phyloP scores from a whole-genome alignment of 1,284 basidiomycete species.

The Exobasidium rhododendri region DNA sequence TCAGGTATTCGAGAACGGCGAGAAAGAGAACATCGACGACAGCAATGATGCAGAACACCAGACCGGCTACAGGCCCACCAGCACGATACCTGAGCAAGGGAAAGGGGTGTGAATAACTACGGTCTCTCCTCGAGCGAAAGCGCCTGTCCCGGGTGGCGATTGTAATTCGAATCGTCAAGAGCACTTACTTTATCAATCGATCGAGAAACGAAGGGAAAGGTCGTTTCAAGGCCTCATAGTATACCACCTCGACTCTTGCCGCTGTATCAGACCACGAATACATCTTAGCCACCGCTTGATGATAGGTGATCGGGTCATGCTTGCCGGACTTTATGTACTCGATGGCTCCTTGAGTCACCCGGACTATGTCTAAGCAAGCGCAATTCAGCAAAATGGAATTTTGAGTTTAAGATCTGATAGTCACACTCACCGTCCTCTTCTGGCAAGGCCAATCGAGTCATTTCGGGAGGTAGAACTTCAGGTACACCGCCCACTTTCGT shows the following conservation, averaged over 20 bases:
- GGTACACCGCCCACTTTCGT: slow-evolving; percentile 93
- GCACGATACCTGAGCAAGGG: slow-evolving; percentile 63
- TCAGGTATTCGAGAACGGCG: slow-evolving; percentile 70
- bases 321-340: slow-evolving; percentile 65
- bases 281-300: slow-evolving; percentile 72
- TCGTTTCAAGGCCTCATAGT: slow-evolving; percentile 65
- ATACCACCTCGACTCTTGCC: slow-evolving; percentile 76
- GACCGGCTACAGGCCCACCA: slow-evolving; percentile 70
- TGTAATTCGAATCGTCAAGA: no score
- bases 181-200: slow-evolving; percentile 23
- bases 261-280: slow-evolving; percentile 86
- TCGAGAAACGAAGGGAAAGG: slow-evolving; percentile 26
- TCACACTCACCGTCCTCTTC: slow-evolving; percentile 68
- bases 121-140: no score
- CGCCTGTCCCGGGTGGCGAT: no score
- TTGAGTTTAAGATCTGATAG: not conserved
- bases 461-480: slow-evolving; percentile 85
- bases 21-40: slow-evolving; percentile 77
- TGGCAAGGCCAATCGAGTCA: slow-evolving; percentile 89
- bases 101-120: no score
- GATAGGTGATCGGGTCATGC: slow-evolving; percentile 76
- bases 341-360: slow-evolving; percentile 78
- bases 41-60: slow-evolving; percentile 72
- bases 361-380: slow-evolving; percentile 68
- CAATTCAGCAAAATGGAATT: not conserved